These are phyloP conservation scores for Tuber melanosporum DNA, from an alignment of 495 filamentous ascomycete genomes.

Conservation along the genomic window DNA sequence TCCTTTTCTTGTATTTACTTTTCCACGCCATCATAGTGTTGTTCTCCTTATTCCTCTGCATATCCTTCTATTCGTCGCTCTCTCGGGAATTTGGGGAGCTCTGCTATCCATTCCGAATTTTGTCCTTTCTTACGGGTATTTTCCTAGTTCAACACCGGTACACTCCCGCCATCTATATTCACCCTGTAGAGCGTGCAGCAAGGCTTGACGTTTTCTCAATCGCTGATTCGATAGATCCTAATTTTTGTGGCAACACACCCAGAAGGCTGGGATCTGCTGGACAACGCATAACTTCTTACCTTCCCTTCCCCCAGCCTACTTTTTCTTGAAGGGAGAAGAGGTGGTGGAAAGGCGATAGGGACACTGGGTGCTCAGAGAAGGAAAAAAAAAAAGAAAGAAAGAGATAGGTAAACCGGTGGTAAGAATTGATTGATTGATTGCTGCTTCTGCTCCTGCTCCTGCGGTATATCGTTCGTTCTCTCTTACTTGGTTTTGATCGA, in stretches of 20 bases:
- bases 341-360: constrained; percentile 2
- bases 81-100: not conserved
- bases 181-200: constrained; percentile 10
- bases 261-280: constrained; percentile 26
- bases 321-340: not conserved
- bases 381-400: not conserved
- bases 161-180: not conserved
- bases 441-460: not conserved
- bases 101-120: not conserved
- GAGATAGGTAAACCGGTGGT: constrained; percentile 4
- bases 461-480: not conserved
- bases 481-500: not conserved
- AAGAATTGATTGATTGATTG: not conserved
- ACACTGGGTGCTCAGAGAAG: not conserved
- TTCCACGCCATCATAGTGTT: not conserved
- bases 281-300: constrained; percentile 32
- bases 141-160: not conserved
- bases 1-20: not conserved
- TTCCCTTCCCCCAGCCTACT: constrained; percentile 25
- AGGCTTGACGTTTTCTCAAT: constrained; percentile 21
- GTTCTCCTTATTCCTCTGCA: not conserved
- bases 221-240: constrained; percentile 19
- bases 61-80: not conserved
- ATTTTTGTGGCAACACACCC: constrained; percentile 14
- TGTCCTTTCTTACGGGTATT: not conserved